Conservation (phyloP, 805 yeast species). For the Candida ulmi region DNA sequence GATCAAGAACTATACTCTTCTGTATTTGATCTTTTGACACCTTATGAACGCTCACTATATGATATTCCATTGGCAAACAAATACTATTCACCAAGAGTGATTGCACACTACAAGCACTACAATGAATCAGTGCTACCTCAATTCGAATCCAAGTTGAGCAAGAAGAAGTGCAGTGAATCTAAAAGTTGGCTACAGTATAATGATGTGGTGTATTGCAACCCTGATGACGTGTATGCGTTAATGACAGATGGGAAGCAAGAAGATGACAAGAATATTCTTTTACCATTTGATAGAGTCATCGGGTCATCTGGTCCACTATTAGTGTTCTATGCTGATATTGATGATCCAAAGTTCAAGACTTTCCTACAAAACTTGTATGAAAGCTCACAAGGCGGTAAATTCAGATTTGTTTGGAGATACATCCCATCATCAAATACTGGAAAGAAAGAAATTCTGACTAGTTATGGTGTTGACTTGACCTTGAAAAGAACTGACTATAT, state of each 20-base stretch:
- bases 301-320: slow-evolving; percentile 52
- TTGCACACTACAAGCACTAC: slow-evolving; percentile 57
- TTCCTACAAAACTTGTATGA: slow-evolving; percentile 56
- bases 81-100: slow-evolving; percentile 53
- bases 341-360: slow-evolving; percentile 40
- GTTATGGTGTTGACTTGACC: slow-evolving; percentile 64
- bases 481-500: slow-evolving; percentile 63
- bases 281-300: slow-evolving; percentile 58
- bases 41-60: slow-evolving; percentile 15
- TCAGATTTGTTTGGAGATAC: slow-evolving; percentile 75
- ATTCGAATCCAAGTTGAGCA: slow-evolving; percentile 14
- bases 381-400: slow-evolving; percentile 57
- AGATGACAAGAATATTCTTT: slow-evolving; percentile 13
- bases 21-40: slow-evolving; percentile 13
- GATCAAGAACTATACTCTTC: slow-evolving; percentile 17
- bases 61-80: slow-evolving; percentile 29
- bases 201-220: slow-evolving; percentile 52
- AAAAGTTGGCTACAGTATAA: slow-evolving; percentile 48
- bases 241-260: slow-evolving; percentile 40
- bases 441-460: slow-evolving; percentile 33
- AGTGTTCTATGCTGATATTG: slow-evolving; percentile 62
- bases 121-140: slow-evolving; percentile 26
- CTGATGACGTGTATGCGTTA: slow-evolving; percentile 75
- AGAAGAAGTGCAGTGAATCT: slow-evolving; percentile 20
- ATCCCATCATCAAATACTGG: slow-evolving; percentile 31